A percentile compares a stretch with the other conserved stretches of the same genome.
Conservation (phyloP, 306 rosid species). For the Acacia melanoxylon region DNA sequence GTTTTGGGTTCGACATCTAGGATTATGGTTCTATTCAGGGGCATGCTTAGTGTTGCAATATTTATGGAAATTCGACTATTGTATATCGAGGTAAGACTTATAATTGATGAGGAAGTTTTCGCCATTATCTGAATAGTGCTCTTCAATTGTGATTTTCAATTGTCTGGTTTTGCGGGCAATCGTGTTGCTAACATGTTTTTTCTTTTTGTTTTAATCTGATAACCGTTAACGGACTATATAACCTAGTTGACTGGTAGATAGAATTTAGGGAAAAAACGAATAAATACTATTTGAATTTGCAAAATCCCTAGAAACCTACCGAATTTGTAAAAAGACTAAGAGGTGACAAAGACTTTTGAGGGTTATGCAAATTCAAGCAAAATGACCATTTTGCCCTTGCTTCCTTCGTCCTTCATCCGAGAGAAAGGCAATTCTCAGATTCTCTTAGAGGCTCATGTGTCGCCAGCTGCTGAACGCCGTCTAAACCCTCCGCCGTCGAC, state of each 20-base stretch:
- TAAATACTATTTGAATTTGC: too few relatives aligned
- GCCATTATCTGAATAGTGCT: not conserved
- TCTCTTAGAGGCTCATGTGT: too few relatives aligned
- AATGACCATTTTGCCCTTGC: too few relatives aligned
- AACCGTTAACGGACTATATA: not conserved
- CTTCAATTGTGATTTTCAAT: slow-evolving; percentile 13
- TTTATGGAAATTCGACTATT: not conserved
- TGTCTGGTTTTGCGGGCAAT: slow-evolving; percentile 14
- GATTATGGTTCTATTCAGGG: too few relatives aligned
- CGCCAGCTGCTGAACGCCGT: too few relatives aligned
- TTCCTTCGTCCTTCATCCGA: too few relatives aligned
- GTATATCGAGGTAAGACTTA: not conserved
- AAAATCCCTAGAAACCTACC: too few relatives aligned
- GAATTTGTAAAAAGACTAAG: too few relatives aligned
- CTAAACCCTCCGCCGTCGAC: too few relatives aligned
- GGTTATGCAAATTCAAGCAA: too few relatives aligned
- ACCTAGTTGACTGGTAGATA: slow-evolving; percentile 8
- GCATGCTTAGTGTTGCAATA: not conserved
- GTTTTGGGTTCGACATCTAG: not conserved
- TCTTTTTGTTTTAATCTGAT: not conserved
- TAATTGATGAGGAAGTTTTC: not conserved
- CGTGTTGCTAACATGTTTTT: not conserved
- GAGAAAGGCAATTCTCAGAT: too few relatives aligned
- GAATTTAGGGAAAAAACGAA: not conserved
- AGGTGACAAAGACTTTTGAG: too few relatives aligned